Evolutionary conservation across 768 basidiomycete genomes (phyloP), one percentile per base, ranked within the genome.

Genomic region (Boletus reticuloceps): DNA sequence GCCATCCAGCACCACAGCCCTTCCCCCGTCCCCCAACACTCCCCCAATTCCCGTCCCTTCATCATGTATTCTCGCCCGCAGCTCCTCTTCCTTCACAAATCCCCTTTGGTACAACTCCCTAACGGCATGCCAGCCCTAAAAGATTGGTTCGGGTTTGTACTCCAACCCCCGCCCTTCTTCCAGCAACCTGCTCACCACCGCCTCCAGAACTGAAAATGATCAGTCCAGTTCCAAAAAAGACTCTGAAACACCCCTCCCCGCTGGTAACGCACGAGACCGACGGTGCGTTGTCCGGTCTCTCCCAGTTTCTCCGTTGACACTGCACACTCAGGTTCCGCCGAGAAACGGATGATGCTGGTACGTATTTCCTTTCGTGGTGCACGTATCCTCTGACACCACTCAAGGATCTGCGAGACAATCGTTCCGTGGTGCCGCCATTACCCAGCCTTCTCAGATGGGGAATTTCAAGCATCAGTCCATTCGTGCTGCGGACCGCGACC

Each of bases 401-500:
- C 82, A 85, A 71, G 71, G 78, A 50, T 70, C 83, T 43, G 65
- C 82, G 12, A 80, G 91, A 54, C 81, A 87, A 25, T 79, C 84
- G 8, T 92, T 91, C 66, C 83, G 89, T 31, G 80, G 89, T 13
- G 77, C 71, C 14, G 59, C 71, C 25, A 63, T 88, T 47, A 82
- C 88, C 25, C 91, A 94, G 63, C 89, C 90, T 27, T 90, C 91
- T 36, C 91, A 93, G 74, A 94, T 94, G 91, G 91, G 91, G 46
- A 92, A 91, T 67, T 94, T 94, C 71, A 89, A 91, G 67, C 91
- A 93, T 64, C 91, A 94, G 61, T 90, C 91, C 12, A 72, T 87
- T 62, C 88, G 89, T 50, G 75, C 82, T 16, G 77, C 74, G 41
- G 88, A 89, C 68, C 80, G 85, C 47, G 82, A 73, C 53, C 74